phyloP scores from a whole-genome alignment of 2,329 filamentous ascomycete species.

The Macroventuria anomochaeta region DNA sequence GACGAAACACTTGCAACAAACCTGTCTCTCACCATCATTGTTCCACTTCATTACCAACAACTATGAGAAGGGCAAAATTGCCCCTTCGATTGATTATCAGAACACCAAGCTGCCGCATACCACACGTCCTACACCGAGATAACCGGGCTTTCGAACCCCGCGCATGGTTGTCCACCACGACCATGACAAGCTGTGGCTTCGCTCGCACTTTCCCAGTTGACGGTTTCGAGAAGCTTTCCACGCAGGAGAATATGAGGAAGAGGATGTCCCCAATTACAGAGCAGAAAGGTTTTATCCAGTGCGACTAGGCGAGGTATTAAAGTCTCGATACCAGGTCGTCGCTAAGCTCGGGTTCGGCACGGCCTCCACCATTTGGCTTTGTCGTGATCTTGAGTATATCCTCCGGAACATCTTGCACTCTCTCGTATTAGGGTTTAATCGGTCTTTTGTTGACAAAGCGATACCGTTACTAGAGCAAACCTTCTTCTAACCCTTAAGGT shows the following conservation, averaged over 20 bases:
- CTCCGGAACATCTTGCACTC: not conserved
- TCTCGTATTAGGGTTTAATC: not conserved
- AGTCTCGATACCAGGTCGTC: slow-evolving; percentile 5
- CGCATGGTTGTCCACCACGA: not conserved
- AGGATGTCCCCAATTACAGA: not conserved
- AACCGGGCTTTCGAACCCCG: not conserved
- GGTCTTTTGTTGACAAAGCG: not conserved
- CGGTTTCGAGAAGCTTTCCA: not conserved
- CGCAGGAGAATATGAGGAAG: not conserved
- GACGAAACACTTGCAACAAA: too few relatives aligned
- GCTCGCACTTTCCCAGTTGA: not conserved
- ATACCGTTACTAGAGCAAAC: not conserved
- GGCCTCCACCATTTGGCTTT: slow-evolving; percentile 7
- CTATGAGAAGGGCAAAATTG: not conserved
- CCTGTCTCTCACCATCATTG: not conserved
- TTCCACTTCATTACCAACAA: not conserved
- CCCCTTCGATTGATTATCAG: not conserved
- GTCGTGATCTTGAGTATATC: slow-evolving; percentile 6
- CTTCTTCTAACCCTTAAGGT: slow-evolving; percentile 1
- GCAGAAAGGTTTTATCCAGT: slow-evolving; percentile 1
- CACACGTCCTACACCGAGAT: not conserved
- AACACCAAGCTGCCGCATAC: not conserved
- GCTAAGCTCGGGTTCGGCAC: slow-evolving; percentile 7
- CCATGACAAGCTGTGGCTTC: not conserved
- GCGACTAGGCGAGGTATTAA: not conserved